Evolutionary conservation across 2,329 filamentous ascomycete genomes (phyloP).

Genomic region (Phoma sp.): DNA sequence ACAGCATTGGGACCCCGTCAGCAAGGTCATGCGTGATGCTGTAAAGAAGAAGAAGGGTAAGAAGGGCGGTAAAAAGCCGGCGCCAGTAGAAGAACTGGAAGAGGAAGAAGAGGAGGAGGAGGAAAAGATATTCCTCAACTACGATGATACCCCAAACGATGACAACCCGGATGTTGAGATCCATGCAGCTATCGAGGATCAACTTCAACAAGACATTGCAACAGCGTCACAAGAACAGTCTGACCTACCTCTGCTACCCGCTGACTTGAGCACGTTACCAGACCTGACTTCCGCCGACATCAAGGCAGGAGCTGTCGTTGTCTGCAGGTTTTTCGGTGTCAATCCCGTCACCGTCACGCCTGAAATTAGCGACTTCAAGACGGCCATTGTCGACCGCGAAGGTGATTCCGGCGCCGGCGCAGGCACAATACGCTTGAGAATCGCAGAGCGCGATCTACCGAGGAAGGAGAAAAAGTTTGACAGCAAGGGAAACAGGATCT

Average conservation of each 20-base stretch:
- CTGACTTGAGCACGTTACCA: constrained; percentile 62
- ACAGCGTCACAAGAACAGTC: constrained; percentile 50
- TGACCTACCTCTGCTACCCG: constrained; percentile 69
- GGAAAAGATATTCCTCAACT: constrained; percentile 39
- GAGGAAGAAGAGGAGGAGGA: constrained; percentile 48
- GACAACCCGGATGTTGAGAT: constrained; percentile 32
- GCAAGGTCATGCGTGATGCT: constrained; percentile 64
- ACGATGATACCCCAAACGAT: constrained; percentile 37
- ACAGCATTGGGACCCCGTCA: constrained; percentile 85
- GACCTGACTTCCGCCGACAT: constrained; percentile 57
- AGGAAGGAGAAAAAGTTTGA: constrained; percentile 66
- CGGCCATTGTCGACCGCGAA: constrained; percentile 66
- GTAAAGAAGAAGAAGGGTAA: constrained; percentile 63
- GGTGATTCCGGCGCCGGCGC: constrained; percentile 52
- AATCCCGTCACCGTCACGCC: constrained; percentile 70
- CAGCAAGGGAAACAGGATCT: constrained; percentile 73
- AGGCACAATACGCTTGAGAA: constrained; percentile 63
- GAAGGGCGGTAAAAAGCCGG: constrained; percentile 50
- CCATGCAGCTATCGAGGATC: constrained; percentile 32
- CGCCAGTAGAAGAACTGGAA: constrained; percentile 50
- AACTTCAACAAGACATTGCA: constrained; percentile 53
- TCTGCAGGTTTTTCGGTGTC: constrained; percentile 68
- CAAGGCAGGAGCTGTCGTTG: constrained; percentile 67
- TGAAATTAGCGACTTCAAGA: constrained; percentile 65
- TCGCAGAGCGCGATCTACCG: constrained; percentile 73